Base-by-base conservation (phyloP, 1,284 basidiomycete genomes). In the Ustilago shanxiensis region DNA sequence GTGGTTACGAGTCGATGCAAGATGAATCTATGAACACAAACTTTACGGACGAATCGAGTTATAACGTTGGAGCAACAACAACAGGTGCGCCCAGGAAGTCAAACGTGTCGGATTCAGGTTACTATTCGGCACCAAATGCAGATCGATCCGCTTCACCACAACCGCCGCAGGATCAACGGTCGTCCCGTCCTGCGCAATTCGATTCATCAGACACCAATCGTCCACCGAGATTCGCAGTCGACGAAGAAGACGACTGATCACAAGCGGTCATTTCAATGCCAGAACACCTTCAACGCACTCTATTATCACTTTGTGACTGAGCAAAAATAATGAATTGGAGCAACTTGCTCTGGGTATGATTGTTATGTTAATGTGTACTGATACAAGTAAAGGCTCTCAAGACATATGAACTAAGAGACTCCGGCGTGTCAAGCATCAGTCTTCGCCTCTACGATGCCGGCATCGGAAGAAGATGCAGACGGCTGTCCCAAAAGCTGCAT, bases 61-160 rank as follows among this genome's bases (percentile, higher is more conserved):
- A 31, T 41, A 20, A 35, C 26, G 24, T 49, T 26, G 29, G 9
- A 3, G 35, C 16, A 29, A 14, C 35, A 24, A 29, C 37, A 39
- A 26, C 37, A 29, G 52, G 24, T 45, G 47, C 47, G 28, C 47
- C 72, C 2, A 47, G 66, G 26, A 65, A 69, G 44, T 74, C 72
- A 3, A 65, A 71, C 59, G 54, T 71, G 39, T 71, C 67, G 5
- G 73, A 76, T 52, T 76, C 73, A 28, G 68, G 68, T 2, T 68
- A 71, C 45, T 45, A 71, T 14, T 71, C 73, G 1, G 65, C 50
- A 10, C 57, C 54, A 3, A 45, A 45, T 8, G 35, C 37, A 9
- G 33, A 16, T 22, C 41, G 35, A 1, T 60, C 61, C 1, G 20
- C 31, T 7, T 59, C 64, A 2, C 52, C 70, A 11, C 54, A 57